These are phyloP conservation scores for Russula brevipes DNA, from an alignment of 768 basidiomycete species.

Conservation along the genomic window DNA sequence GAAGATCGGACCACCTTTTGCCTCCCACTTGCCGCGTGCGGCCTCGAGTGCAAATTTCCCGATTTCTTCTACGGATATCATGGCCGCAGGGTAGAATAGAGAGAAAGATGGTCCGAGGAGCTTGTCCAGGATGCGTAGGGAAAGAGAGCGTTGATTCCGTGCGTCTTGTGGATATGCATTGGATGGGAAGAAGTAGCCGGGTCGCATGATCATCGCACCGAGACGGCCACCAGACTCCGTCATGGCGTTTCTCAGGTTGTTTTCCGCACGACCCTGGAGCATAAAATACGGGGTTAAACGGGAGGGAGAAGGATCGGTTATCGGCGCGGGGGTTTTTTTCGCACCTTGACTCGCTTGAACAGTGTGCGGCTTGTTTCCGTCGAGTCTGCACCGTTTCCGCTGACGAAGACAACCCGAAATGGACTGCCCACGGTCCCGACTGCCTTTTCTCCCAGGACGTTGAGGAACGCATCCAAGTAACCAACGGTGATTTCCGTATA, in stretches of 20 bases:
- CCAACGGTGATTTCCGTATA: slow-evolving; percentile 29
- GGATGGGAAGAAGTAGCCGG: slow-evolving; percentile 24
- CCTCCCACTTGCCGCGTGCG: slow-evolving; percentile 21
- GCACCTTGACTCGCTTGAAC: slow-evolving; percentile 29
- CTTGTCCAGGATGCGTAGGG: slow-evolving; percentile 10
- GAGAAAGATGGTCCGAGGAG: slow-evolving; percentile 9
- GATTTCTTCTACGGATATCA: slow-evolving; percentile 14
- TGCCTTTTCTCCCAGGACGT: slow-evolving; percentile 11
- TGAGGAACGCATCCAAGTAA: slow-evolving; percentile 23
- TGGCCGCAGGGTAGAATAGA: slow-evolving; percentile 1
- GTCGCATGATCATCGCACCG: slow-evolving; percentile 15
- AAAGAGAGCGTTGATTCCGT: slow-evolving; percentile 9
- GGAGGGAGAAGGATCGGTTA: too few species aligned
- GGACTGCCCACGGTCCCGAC: slow-evolving; percentile 24
- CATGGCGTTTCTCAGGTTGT: slow-evolving; percentile 11
- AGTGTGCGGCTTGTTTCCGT: slow-evolving; percentile 26
- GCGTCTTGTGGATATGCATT: slow-evolving; percentile 21
- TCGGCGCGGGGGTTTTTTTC: background rate
- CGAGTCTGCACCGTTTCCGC: slow-evolving; percentile 30
- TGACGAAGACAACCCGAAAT: slow-evolving; percentile 30
- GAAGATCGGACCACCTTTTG: slow-evolving; percentile 9
- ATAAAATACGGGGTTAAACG: too few species aligned
- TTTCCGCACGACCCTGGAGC: slow-evolving; percentile 22
- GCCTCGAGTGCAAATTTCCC: slow-evolving; percentile 18
- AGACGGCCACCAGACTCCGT: slow-evolving; percentile 15